These are phyloP conservation scores for Erodium moschatum DNA, from an alignment of 441 rosid species.

Conservation along the genomic window DNA sequence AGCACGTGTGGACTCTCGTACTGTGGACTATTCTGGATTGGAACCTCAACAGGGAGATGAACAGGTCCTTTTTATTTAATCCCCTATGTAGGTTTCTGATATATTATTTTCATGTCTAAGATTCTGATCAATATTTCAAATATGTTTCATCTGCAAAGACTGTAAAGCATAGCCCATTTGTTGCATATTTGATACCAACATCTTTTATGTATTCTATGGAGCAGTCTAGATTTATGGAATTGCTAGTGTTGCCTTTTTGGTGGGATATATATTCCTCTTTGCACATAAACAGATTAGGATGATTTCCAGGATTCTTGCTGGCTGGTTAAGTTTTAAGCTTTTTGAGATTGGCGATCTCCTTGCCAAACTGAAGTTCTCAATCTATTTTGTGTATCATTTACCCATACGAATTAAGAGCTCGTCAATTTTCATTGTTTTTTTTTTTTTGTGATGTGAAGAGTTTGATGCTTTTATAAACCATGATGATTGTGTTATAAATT, in stretches of 20 bases:
- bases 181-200: not conserved
- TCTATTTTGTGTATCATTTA: not conserved
- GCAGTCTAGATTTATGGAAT: not conserved
- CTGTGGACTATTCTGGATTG: constrained; percentile 72
- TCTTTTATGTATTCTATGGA: not conserved
- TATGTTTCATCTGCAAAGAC: constrained; percentile 11
- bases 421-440: not conserved
- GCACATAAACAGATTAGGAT: not conserved
- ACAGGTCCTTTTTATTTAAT: constrained; percentile 54
- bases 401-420: not conserved
- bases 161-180: constrained; percentile 3
- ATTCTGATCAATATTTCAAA: constrained; percentile 19
- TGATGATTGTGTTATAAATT: constrained; percentile 24
- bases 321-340: not conserved
- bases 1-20: constrained; percentile 87
- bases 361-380: not conserved
- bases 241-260: not conserved
- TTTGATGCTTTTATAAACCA: constrained; percentile 9
- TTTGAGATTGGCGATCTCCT: constrained; percentile 3
- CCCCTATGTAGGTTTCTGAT: constrained; percentile 30
- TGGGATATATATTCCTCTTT: not conserved
- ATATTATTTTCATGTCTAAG: constrained; percentile 20
- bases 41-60: constrained; percentile 95
- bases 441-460: constrained; percentile 1
- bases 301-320: not conserved